These are phyloP conservation scores for Gossypium aridum DNA, from an alignment of 441 rosid species.

Conservation along the genomic window DNA sequence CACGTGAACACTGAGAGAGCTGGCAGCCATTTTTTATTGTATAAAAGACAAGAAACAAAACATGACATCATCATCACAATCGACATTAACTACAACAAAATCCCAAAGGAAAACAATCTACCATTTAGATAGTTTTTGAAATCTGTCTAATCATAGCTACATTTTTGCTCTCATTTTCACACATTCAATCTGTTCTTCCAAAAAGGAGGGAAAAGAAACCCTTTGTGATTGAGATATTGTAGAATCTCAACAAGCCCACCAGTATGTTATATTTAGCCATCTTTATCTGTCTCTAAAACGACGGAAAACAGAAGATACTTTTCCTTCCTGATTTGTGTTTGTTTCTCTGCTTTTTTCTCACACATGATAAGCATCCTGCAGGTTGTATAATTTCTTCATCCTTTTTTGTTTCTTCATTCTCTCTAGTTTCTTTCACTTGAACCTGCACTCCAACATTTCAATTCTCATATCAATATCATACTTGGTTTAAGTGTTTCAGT, in stretches of 20 bases:
- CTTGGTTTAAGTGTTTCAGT: neutral
- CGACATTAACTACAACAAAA: constrained; percentile 3
- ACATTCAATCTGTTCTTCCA: neutral
- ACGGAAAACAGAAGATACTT: constrained; percentile 35
- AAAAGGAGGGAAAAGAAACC: neutral
- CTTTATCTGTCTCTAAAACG: constrained; percentile 23
- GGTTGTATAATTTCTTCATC: constrained; percentile 19
- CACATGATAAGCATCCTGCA: constrained; percentile 71
- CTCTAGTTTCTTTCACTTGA: constrained; percentile 27
- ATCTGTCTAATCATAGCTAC: constrained; percentile 13
- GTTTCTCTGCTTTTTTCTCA: constrained; percentile 46
- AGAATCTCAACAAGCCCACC: constrained; percentile 8
- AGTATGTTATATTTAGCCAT: neutral
- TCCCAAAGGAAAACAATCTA: neutral
- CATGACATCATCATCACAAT: neutral
- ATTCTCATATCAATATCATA: constrained; percentile 10
- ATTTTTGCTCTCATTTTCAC: constrained; percentile 8
- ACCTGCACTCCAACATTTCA: constrained; percentile 25
- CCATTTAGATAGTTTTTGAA: neutral
- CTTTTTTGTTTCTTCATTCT: constrained; percentile 22
- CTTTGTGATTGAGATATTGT: neutral
- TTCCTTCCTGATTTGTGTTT: constrained; percentile 41
- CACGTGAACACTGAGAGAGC: constrained; percentile 27
- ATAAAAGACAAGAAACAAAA: constrained; percentile 8
- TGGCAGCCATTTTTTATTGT: constrained; percentile 20